Percentiles rank a stretch among this genome's conserved stretches.
Evolutionary conservation across 1,284 basidiomycete genomes (phyloP).

Genomic region (Macrocybe sp.): DNA sequence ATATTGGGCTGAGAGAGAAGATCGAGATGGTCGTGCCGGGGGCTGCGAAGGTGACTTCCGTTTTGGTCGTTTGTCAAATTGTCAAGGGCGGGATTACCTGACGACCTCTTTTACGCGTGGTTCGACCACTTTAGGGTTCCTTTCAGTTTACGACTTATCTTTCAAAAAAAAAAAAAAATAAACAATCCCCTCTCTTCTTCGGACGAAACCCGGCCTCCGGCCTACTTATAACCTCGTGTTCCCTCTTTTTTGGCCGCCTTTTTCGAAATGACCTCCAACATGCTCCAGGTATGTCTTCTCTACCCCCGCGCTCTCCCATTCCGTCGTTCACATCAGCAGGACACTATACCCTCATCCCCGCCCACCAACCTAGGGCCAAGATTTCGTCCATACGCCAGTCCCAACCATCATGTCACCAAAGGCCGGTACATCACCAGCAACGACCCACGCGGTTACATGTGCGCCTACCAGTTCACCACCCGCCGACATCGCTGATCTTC

Average conservation of each 20-base stretch:
- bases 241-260: constrained; percentile 8
- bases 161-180: too few species aligned
- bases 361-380: constrained; percentile 40
- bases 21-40: too few species aligned
- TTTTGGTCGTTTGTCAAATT: constrained; percentile 7
- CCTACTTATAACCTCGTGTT: constrained; percentile 15
- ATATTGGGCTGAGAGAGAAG: too few species aligned
- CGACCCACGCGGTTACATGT: constrained; percentile 86
- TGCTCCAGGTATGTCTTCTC: constrained; percentile 29
- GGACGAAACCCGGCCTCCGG: background rate
- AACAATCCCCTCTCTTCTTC: background rate
- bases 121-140: constrained; percentile 27
- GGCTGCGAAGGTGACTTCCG: constrained; percentile 12
- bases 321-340: constrained; percentile 28
- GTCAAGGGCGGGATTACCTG: constrained; percentile 18
- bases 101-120: constrained; percentile 32
- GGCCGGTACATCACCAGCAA: constrained; percentile 84
- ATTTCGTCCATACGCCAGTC: constrained; percentile 71
- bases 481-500: constrained; percentile 1
- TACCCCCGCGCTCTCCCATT: background rate
- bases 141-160: too few species aligned
- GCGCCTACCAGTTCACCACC: constrained; percentile 17
- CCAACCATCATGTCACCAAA: constrained; percentile 76
- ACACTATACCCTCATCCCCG: constrained; percentile 45
- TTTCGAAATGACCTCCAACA: constrained; percentile 25